phyloP scores from a whole-genome alignment of 2,329 filamentous ascomycete species.

The Metarhizium brunneum region DNA sequence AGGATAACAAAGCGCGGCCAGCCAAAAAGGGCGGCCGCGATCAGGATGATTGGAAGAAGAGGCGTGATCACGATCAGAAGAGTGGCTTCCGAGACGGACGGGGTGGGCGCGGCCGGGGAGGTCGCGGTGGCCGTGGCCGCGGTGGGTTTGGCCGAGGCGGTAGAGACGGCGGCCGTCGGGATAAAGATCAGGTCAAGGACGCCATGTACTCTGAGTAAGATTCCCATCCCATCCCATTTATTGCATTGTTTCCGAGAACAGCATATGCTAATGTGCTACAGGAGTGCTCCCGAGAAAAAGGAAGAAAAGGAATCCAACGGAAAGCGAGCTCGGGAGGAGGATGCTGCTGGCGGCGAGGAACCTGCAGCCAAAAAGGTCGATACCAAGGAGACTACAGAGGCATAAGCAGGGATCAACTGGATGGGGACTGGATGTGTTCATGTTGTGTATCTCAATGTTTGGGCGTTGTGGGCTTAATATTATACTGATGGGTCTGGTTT shows the following conservation, averaged over 20 bases:
- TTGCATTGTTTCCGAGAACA: neutral
- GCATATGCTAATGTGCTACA: slow-evolving; percentile 11
- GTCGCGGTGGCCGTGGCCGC: slow-evolving; percentile 31
- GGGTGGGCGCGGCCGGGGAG: slow-evolving; percentile 31
- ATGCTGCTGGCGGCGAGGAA: slow-evolving; percentile 26
- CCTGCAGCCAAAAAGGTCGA: slow-evolving; percentile 56
- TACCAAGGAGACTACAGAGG: slow-evolving; percentile 28
- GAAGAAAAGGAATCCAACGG: slow-evolving; percentile 25
- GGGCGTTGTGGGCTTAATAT: neutral
- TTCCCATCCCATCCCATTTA: neutral
- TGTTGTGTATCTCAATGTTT: neutral
- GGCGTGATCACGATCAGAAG: slow-evolving; percentile 52
- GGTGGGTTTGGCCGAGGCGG: slow-evolving; percentile 28
- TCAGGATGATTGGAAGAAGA: slow-evolving; percentile 53
- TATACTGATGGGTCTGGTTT: neutral
- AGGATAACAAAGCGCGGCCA: slow-evolving; percentile 21
- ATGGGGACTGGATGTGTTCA: neutral
- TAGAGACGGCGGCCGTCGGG: slow-evolving; percentile 26
- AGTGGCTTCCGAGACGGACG: slow-evolving; percentile 45
- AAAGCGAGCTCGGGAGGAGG: slow-evolving; percentile 49
- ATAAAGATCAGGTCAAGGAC: slow-evolving; percentile 14
- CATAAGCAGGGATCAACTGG: neutral
- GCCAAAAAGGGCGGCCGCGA: slow-evolving; percentile 28
- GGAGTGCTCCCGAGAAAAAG: slow-evolving; percentile 20
- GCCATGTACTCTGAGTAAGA: slow-evolving; percentile 25